A percentile compares a stretch with the other conserved stretches of the same genome.
phyloP scores from a whole-genome alignment of 352 stramenopile species.

The Pythium scleroteichum region DNA sequence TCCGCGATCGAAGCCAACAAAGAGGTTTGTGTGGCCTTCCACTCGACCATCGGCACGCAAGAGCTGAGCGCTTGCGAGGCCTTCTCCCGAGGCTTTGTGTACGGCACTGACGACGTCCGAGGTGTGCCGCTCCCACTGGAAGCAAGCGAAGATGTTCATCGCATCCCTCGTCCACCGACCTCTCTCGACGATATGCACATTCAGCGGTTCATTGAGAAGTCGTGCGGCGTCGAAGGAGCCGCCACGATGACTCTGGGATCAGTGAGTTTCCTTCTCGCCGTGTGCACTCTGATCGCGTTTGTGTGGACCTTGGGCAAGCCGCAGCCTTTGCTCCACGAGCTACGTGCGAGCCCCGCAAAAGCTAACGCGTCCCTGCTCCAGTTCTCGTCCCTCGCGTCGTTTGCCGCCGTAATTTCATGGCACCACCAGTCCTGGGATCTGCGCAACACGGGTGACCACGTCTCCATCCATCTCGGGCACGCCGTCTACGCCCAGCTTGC shows the following conservation, averaged over 20 bases:
- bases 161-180: slow-evolving; percentile 24
- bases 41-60: slow-evolving; percentile 13
- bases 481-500: slow-evolving; percentile 24
- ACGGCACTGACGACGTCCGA: slow-evolving; percentile 30
- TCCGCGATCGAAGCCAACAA: neutral
- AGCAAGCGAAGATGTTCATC: slow-evolving; percentile 19
- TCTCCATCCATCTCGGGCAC: slow-evolving; percentile 24
- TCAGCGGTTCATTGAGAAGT: slow-evolving; percentile 29
- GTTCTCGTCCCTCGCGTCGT: slow-evolving; percentile 14
- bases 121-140: slow-evolving; percentile 20
- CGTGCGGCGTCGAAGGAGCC: slow-evolving; percentile 21
- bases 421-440: slow-evolving; percentile 27
- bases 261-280: slow-evolving; percentile 11
- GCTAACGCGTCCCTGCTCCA: slow-evolving; percentile 16
- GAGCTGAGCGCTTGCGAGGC: slow-evolving; percentile 28
- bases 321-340: neutral
- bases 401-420: slow-evolving; percentile 20
- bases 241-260: slow-evolving; percentile 14
- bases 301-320: slow-evolving; percentile 19
- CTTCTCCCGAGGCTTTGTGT: slow-evolving; percentile 27
- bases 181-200: slow-evolving; percentile 29
- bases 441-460: slow-evolving; percentile 15
- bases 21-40: slow-evolving; percentile 24
- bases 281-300: slow-evolving; percentile 16
- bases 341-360: slow-evolving; percentile 2